These are phyloP conservation scores for Clitocybe nebularis DNA, from an alignment of 1,284 basidiomycete species.

Conservation along the genomic window DNA sequence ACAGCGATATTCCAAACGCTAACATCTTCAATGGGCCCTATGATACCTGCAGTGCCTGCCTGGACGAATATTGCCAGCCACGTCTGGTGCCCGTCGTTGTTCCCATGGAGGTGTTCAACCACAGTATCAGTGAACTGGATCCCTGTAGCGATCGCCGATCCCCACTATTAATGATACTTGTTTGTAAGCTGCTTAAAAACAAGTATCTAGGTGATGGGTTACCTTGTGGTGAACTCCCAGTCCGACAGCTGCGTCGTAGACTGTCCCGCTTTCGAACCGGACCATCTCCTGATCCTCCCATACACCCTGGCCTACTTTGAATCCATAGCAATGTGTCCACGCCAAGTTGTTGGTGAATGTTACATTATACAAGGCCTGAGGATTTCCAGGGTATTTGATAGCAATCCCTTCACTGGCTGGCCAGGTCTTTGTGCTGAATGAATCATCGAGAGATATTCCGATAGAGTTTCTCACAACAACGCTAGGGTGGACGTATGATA, in stretches of 20 bases:
- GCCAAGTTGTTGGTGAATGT: slow-evolving; percentile 11
- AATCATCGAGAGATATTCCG: slow-evolving; percentile 10
- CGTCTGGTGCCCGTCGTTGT: slow-evolving; percentile 8
- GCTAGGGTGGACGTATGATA: slow-evolving; percentile 1
- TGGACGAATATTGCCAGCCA: slow-evolving; percentile 9
- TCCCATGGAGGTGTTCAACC: slow-evolving; percentile 7
- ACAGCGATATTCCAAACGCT: slow-evolving; percentile 6
- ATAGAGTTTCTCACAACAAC: slow-evolving; percentile 10
- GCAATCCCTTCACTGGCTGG: slow-evolving; percentile 1
- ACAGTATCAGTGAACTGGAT: slow-evolving; percentile 4
- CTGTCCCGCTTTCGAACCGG: slow-evolving; percentile 6
- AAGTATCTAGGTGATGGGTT: neutral
- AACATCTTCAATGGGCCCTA: slow-evolving; percentile 3
- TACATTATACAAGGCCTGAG: slow-evolving; percentile 7
- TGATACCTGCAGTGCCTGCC: neutral
- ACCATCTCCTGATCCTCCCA: slow-evolving; percentile 6
- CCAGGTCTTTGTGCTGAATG: slow-evolving; percentile 11
- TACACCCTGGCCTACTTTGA: slow-evolving; percentile 3
- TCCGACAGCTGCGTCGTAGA: slow-evolving; percentile 6
- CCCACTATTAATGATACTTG: slow-evolving; percentile 1
- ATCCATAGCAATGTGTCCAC: slow-evolving; percentile 10
- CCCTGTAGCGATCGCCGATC: neutral
- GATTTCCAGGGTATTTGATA: slow-evolving; percentile 6
- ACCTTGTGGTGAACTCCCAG: slow-evolving; percentile 9
- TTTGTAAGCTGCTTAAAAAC: neutral